Percentiles rank a stretch among this genome's conserved stretches.
Evolutionary conservation across 2,329 filamentous ascomycete genomes (phyloP).

Genomic region (Xylaria multiplex): DNA sequence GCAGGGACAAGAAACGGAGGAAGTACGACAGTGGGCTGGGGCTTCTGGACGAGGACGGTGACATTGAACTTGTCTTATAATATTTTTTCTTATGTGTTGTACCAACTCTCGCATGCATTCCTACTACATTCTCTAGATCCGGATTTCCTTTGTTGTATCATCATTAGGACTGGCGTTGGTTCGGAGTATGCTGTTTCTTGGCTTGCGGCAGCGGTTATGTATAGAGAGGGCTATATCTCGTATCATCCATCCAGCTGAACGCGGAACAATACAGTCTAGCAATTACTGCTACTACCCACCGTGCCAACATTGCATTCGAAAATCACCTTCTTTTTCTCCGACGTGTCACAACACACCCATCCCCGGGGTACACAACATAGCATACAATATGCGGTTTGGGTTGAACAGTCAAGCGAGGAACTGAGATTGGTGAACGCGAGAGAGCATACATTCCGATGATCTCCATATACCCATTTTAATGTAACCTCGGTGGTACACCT

Average conservation of each 20-base stretch:
- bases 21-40: constrained; percentile 66
- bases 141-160: constrained; percentile 29
- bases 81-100: constrained; percentile 36
- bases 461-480: background rate
- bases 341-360: background rate
- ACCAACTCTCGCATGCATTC: constrained; percentile 3
- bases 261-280: background rate
- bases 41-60: constrained; percentile 64
- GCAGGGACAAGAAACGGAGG: constrained; percentile 56
- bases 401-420: background rate
- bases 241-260: background rate
- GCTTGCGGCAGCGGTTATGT: background rate
- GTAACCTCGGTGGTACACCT: constrained; percentile 5
- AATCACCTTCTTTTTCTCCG: background rate
- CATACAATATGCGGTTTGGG: background rate
- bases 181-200: background rate
- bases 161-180: constrained; percentile 9
- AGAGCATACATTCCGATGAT: constrained; percentile 7
- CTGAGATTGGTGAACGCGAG: background rate
- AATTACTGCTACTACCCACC: background rate
- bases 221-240: background rate
- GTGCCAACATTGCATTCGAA: background rate
- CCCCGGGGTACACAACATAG: constrained; percentile 1
- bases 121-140: background rate
- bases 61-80: constrained; percentile 36